Conservation (phyloP, 768 basidiomycete genomes). For the Rhodotorula toruloides region DNA sequence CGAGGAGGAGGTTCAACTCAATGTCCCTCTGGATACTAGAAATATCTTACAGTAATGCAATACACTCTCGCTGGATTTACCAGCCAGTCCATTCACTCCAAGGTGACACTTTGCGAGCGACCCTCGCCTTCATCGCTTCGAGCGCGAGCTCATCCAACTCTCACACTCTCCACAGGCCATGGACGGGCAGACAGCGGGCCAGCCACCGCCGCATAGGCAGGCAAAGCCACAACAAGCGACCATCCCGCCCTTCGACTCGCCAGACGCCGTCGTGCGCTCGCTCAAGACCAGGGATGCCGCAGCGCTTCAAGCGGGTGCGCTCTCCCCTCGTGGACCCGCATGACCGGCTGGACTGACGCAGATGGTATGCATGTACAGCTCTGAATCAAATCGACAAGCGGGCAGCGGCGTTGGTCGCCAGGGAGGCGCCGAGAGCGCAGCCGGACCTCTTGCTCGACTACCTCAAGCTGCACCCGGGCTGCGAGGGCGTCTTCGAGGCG, state of each 20-base stretch:
- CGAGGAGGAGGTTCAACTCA: background rate
- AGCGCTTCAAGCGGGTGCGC: conserved; percentile 11
- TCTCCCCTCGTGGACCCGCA: background rate
- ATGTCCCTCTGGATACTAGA: background rate
- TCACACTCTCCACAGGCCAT: background rate
- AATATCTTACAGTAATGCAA: no score
- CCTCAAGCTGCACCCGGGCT: conserved; percentile 20
- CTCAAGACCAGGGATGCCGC: conserved; percentile 20
- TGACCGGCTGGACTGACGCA: background rate
- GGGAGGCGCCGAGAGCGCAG: conserved; percentile 6
- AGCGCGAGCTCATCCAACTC: background rate
- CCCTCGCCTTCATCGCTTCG: no score
- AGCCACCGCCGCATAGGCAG: background rate
- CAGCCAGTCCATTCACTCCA: no score
- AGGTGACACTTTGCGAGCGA: no score
- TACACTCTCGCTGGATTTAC: no score
- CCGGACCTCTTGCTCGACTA: conserved; percentile 36
- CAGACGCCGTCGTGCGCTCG: conserved; percentile 11
- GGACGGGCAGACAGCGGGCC: no score
- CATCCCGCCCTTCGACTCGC: conserved; percentile 19
- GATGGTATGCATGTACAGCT: background rate
- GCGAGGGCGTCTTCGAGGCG: conserved; percentile 31
- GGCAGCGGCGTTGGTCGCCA: conserved; percentile 16
- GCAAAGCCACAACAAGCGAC: conserved; percentile 1
- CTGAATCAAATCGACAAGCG: conserved; percentile 35